These are phyloP conservation scores for Pleurotus eryngii DNA, from an alignment of 768 basidiomycete genomes.

Conservation along the genomic window DNA sequence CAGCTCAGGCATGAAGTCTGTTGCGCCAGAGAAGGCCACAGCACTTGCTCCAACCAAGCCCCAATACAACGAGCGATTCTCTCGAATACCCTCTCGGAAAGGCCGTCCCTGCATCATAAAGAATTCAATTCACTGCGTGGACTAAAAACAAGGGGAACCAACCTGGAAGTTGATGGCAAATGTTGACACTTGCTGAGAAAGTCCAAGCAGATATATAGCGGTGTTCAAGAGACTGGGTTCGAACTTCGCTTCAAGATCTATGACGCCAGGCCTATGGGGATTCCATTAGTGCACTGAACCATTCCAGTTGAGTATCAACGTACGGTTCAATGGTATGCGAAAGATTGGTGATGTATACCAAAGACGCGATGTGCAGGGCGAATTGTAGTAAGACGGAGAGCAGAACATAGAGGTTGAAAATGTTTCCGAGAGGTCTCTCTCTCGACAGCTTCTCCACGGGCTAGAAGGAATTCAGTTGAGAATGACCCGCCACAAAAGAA, in stretches of 20 bases:
- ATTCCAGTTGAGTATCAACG: slow-evolving; percentile 24
- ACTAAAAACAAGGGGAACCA: not conserved
- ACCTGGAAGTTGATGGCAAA: slow-evolving; percentile 98
- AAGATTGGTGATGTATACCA: slow-evolving; percentile 92
- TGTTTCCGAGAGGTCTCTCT: slow-evolving; percentile 91
- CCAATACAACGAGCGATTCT: slow-evolving; percentile 91
- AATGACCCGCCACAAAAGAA: not conserved
- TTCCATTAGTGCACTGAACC: slow-evolving; percentile 4
- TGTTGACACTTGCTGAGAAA: slow-evolving; percentile 97
- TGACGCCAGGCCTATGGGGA: slow-evolving; percentile 53
- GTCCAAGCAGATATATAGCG: slow-evolving; percentile 90
- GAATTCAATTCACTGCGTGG: not conserved
- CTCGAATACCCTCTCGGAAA: slow-evolving; percentile 96
- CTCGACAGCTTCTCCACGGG: slow-evolving; percentile 95
- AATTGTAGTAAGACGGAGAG: slow-evolving; percentile 92
- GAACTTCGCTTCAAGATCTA: slow-evolving; percentile 96
- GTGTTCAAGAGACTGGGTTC: slow-evolving; percentile 94
- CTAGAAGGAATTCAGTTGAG: slow-evolving; percentile 34
- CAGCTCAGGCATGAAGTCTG: slow-evolving; percentile 92
- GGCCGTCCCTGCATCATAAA: slow-evolving; percentile 69
- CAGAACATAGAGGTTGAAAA: slow-evolving; percentile 95
- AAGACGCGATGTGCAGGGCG: slow-evolving; percentile 83
- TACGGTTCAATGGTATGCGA: slow-evolving; percentile 76
- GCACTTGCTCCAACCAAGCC: slow-evolving; percentile 86
- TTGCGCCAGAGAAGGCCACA: slow-evolving; percentile 92